Conservation (phyloP, 1,284 basidiomycete genomes). For the Heimioporus retisporus region DNA sequence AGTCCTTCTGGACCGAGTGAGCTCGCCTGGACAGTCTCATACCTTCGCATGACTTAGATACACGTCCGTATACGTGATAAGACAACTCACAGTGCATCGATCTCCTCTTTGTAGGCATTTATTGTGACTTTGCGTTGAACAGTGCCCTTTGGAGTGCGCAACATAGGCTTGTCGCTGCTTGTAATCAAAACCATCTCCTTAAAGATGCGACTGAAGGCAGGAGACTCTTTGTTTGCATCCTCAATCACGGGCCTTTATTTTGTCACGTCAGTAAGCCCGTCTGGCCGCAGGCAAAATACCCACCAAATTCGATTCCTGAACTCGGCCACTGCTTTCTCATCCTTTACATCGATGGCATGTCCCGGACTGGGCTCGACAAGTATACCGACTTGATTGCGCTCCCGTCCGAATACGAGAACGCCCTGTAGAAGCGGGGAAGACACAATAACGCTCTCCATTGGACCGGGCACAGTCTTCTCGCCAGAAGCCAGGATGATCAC, state of each 20-base stretch:
- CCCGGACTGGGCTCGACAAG: constrained; percentile 48
- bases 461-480: constrained; percentile 45
- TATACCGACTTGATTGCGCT: constrained; percentile 49
- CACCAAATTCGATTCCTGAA: constrained; percentile 52
- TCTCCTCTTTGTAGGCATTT: background rate
- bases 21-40: constrained; percentile 32
- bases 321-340: constrained; percentile 39
- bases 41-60: constrained; percentile 25
- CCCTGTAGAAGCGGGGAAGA: constrained; percentile 24
- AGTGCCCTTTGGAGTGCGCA: background rate
- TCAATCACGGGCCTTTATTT: background rate
- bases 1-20: constrained; percentile 17
- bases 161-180: background rate
- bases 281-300: constrained; percentile 11
- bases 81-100: constrained; percentile 1
- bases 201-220: constrained; percentile 3
- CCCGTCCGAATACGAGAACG: constrained; percentile 53
- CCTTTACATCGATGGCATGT: constrained; percentile 38
- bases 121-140: background rate
- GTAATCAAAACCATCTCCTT: constrained; percentile 7
- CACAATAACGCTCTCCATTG: constrained; percentile 40
- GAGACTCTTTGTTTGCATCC: background rate
- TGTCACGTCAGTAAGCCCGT: background rate
- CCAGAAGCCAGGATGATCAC: constrained; percentile 42
- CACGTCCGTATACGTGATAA: background rate